Evolutionary conservation across 2,329 filamentous ascomycete species (phyloP), one percentile per base, ranked within the genome.

Genomic region (Fusarium sp.): DNA sequence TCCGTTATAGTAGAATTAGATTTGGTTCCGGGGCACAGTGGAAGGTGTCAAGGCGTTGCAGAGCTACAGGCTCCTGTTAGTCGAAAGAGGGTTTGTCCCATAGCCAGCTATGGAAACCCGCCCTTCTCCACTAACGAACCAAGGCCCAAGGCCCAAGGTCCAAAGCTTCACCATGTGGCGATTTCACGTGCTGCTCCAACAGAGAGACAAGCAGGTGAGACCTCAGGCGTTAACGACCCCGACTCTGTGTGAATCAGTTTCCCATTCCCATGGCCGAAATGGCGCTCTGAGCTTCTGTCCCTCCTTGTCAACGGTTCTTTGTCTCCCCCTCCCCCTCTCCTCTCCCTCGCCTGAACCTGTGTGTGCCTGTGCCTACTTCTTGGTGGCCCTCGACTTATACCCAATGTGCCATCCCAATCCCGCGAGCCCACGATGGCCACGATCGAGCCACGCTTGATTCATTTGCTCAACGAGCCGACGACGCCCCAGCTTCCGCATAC

Each of bases 391-490:
- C 61, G 65, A 74, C 73, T 77, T 76, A 75, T 74, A 72, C 70
- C 78, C 77, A 70, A 79, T 79, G 74, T 76, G 74, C 71, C 69
- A 78, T 74, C 64, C 68, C 64, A 71, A 65, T 64, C 72, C 71
- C 63, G 63, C 68, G 69, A 76, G 77, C 74, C 78, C 85, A 89
- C 81, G 82, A 90, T 90, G 88, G 88, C 89, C 75, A 91, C 89
- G 79, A 92, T 92, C 83, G 90, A 92, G 86, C 90, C 90, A 79
- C 88, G 90, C 79, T 85, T 92, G 74, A 92, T 91, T 79, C 89
- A 91, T 80, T 83, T 92, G 74, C 84, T 92, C 77, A 92, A 92
- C 81, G 87, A 90, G 77, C 85, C 85, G 57, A 84, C 84, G 46
- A 84, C 84, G 71, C 85, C 86, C 53, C 85, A 85, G 73, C 82